phyloP scores from a whole-genome alignment of 345 rosid genomes.

The Citrus australasica region DNA sequence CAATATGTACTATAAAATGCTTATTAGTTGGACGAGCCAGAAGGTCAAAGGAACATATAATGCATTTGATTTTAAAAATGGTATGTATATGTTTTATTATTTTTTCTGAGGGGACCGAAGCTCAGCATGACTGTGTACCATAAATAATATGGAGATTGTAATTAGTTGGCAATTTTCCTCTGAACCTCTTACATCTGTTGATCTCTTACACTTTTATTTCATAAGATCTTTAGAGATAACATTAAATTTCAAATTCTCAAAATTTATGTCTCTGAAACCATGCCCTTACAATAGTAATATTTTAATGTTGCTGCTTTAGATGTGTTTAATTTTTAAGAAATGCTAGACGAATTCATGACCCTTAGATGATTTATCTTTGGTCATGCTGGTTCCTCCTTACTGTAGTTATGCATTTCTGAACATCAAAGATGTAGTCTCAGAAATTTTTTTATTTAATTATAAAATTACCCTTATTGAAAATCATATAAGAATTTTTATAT shows the following conservation, averaged over 20 bases:
- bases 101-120: background rate
- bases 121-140: background rate
- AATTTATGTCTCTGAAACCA: background rate
- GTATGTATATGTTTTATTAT: conserved; percentile 29
- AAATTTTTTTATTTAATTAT: too few relatives aligned
- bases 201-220: background rate
- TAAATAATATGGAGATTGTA: background rate
- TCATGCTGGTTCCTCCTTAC: background rate
- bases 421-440: background rate
- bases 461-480: too few relatives aligned
- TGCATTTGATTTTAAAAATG: conserved; percentile 92
- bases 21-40: conserved; percentile 96
- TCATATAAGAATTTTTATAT: too few relatives aligned
- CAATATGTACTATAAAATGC: conserved; percentile 95
- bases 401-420: background rate
- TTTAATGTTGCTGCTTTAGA: background rate
- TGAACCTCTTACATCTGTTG: background rate
- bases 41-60: conserved; percentile 77
- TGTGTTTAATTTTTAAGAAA: background rate
- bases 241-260: background rate
- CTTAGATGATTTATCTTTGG: background rate
- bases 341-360: background rate
- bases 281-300: background rate
- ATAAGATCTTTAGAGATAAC: background rate
- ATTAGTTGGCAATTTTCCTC: background rate